Evolutionary conservation across 208 protist species (phyloP), one percentile per base, ranked within the genome.

Genomic region (Sergeia podlipaevii): DNA sequence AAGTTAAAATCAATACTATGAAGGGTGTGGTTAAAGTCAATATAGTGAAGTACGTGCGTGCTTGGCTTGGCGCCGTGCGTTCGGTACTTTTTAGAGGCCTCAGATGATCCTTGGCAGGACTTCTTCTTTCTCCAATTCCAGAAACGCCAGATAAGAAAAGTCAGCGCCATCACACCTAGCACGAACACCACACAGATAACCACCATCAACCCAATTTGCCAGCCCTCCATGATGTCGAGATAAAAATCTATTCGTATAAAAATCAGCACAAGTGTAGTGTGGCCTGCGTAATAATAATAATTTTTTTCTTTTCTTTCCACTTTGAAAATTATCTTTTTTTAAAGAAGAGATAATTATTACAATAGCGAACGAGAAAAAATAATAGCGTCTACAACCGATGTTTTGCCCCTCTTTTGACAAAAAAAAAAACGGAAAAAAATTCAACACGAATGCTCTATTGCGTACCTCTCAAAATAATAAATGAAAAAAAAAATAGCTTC

Each of bases 111-210:
- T n/a, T n/a, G n/a, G n/a, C n/a, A n/a, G n/a, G n/a, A n/a, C n/a
- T n/a, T n/a, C n/a, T n/a, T n/a, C n/a, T n/a, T n/a, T n/a, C n/a
- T n/a, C n/a, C 45, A 63, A 29, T 61, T 2, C 33, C 72, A 57
- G 43, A 64, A 78, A 18, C 54, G 44, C 18, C 65, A 71, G 46
- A 91, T 57, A 3, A 88, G 41, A 34, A 72, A 70, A 17, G 70
- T 37, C 0, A 87, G 33, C 20, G 82, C 4, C 17, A 51, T 36
- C 32, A 60, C 70, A 15, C 61, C 41, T 26, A 61, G 42, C 33
- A 85, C 39, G 41, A 87, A 80, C 23, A 80, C 56, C 8, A 89
- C 53, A 37, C 68, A 62, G 29, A 89, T 80, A 29, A 79, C 66
- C 27, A 89, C 57, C 10, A 89, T 39, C 28, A 87, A 50, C 0